Evolutionary conservation across 2,329 filamentous ascomycete species (phyloP), one percentile per base, ranked within the genome.

Genomic region (Xylogone sp.): DNA sequence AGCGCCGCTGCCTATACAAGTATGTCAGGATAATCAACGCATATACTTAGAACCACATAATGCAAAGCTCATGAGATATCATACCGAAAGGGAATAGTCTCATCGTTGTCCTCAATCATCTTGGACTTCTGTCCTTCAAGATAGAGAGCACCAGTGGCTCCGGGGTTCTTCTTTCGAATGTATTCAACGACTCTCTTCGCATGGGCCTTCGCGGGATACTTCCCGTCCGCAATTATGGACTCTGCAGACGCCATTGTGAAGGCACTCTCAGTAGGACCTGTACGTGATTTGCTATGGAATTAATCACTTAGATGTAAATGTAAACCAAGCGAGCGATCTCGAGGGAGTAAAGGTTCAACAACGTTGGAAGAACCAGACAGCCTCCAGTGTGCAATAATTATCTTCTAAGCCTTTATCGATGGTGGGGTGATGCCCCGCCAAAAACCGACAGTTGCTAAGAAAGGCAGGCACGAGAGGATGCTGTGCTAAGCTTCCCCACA

Each of bases 81-180:
- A 49, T 77, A 91, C 84, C 90, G 81, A 69, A 96, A 97, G 21
- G 84, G 90, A 63, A 84, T 81, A 7, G 86, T 79, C 65, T 88
- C 84, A 69, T 97, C 94, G 65, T 90, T 93, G 69, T 99, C 93
- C 71, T 97, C 93, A 45, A 89, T 81, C 69, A 96, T 76, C 65
- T 82, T 84, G 56, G 86, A 90, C 69, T 86, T 83, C 65, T 92
- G 88, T 49, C 86, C 88, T 74, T 97, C 93, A 44, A 97, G 78
- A 67, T 97, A 99, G 52, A 99, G 78, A 18, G 93, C 77, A 45
- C 91, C 92, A 27, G 74, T 78, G 51, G 76, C 77, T 56, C 82
- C 77, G 27, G 87, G 82, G 42, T 84, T 73, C 65, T 88, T 83
- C 54, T 81, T 74, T 50, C 80, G 78, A 57, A 97, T 85, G 68